These are phyloP conservation scores for Akanthomyces lecanii DNA, from an alignment of 2,329 filamentous ascomycete genomes.

Conservation along the genomic window DNA sequence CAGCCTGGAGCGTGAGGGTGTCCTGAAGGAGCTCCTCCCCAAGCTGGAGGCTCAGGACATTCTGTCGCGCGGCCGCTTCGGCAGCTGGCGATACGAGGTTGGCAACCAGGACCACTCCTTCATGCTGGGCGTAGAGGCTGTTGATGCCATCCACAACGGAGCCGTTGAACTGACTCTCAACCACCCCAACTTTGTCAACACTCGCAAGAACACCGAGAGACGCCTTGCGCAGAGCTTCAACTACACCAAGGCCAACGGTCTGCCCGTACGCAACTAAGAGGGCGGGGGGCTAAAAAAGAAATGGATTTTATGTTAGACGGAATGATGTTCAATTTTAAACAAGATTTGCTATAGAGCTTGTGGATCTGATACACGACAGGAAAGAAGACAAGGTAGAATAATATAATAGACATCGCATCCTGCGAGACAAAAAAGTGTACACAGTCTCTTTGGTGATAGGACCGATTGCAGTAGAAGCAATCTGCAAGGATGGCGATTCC, in stretches of 20 bases:
- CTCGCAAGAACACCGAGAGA: slow-evolving; percentile 55
- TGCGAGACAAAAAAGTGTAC: neutral
- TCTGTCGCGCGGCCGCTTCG: slow-evolving; percentile 92
- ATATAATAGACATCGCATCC: slow-evolving; percentile 3
- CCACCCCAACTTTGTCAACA: slow-evolving; percentile 95
- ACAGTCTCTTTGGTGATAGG: neutral
- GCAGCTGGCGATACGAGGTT: slow-evolving; percentile 95
- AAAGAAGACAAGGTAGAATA: neutral
- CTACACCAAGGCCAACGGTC: slow-evolving; percentile 34
- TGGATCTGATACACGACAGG: neutral
- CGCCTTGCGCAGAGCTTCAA: slow-evolving; percentile 43
- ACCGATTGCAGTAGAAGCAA: neutral
- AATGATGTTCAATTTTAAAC: neutral
- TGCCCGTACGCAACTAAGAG: slow-evolving; percentile 34
- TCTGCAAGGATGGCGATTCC: neutral
- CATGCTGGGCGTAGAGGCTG: slow-evolving; percentile 93
- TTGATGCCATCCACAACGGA: slow-evolving; percentile 83
- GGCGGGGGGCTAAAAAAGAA: neutral
- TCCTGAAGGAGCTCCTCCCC: slow-evolving; percentile 86
- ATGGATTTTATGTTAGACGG: slow-evolving; percentile 22
- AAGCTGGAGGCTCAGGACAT: slow-evolving; percentile 90
- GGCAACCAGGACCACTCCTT: slow-evolving; percentile 98
- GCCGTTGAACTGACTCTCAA: slow-evolving; percentile 90
- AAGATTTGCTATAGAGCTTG: slow-evolving; percentile 2
- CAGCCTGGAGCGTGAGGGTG: slow-evolving; percentile 88